These are phyloP conservation scores for Wickerhamiella azymoides DNA, from an alignment of 805 yeast species.

Conservation along the genomic window DNA sequence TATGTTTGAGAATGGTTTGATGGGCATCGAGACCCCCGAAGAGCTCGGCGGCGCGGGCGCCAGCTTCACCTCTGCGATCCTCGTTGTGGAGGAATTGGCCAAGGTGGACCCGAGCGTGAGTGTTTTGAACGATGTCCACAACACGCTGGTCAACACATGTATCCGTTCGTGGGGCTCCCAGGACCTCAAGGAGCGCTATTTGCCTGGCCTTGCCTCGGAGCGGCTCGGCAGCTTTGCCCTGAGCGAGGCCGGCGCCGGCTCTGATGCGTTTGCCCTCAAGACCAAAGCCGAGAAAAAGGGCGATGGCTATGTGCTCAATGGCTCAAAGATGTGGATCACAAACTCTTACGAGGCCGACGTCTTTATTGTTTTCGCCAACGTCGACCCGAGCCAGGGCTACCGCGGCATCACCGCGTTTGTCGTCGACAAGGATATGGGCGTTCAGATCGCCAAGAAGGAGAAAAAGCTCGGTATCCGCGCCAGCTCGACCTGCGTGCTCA, in stretches of 20 bases:
- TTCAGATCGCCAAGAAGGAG: conserved; percentile 32
- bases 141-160: conserved; percentile 31
- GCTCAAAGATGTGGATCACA: conserved; percentile 35
- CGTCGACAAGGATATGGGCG: conserved; percentile 30
- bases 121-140: conserved; percentile 33
- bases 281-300: conserved; percentile 27
- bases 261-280: conserved; percentile 33
- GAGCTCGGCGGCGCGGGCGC: conserved; percentile 35
- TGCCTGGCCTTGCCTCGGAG: conserved; percentile 28
- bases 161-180: conserved; percentile 29
- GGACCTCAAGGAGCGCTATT: conserved; percentile 26
- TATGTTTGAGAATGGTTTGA: conserved; percentile 28
- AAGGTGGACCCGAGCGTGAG: conserved; percentile 32
- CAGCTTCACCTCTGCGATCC: conserved; percentile 31
- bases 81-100: conserved; percentile 33
- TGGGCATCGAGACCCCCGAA: conserved; percentile 36
- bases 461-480: conserved; percentile 33
- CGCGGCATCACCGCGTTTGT: conserved; percentile 33
- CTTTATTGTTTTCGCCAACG: conserved; percentile 30
- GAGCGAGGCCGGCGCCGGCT: conserved; percentile 31
- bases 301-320: conserved; percentile 30
- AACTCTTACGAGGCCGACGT: conserved; percentile 32
- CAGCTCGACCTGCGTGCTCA: conserved; percentile 30
- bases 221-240: conserved; percentile 30
- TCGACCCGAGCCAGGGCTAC: conserved; percentile 31